Base-by-base conservation (phyloP, 179 eudicot species). In the Silene coronaria region DNA sequence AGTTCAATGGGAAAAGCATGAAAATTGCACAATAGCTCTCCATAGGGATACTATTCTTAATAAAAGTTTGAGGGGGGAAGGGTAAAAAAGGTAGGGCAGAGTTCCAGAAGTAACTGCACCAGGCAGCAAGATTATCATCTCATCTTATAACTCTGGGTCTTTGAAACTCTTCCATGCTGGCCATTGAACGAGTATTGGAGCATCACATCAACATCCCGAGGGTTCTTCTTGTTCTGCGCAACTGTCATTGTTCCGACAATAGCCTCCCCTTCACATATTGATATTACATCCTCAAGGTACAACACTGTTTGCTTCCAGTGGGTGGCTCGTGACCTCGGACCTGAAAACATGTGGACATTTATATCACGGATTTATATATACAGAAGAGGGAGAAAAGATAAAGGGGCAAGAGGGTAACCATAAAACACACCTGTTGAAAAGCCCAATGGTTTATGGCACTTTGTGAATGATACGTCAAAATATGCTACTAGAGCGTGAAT, bases 271-370 rank as follows among this genome's bases (percentile, higher is more conserved):
- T 90, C 83, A 74, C 98, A 93, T 75, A 96, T 81, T 0, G 93
- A 87, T 45, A 93, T 82, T 75, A 88, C 91, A 58, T 96, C 98
- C 80, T 96, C 99, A 19, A 96, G 86, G 85, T 96, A 96, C 62
- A 93, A 78, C 3, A 96, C 98, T 0, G 99, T 96, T 77, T 96
- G 99, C 81, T 91, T 96, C 99, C 98, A 96, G 71, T 96, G 99
- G 2, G 98, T 96, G 10, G 79, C 81, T 45, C 94, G 82, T 17
- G 99, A 96, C 75, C 80, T 93, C 62, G 99, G 99, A n/a, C 99
- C 99, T 96, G 82, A 63, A 81, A 30, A 66, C 63, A 70, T 23
- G 24, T 67, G 11, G n/a, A 19, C 2, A 34, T 67, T 36, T 58
- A 46, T 65, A 8, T n/a, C 45, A 38, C 22, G n/a, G 16, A n/a